Evolutionary conservation across 148 eudicot species (phyloP).

Genomic region (Nyssa sinensis): DNA sequence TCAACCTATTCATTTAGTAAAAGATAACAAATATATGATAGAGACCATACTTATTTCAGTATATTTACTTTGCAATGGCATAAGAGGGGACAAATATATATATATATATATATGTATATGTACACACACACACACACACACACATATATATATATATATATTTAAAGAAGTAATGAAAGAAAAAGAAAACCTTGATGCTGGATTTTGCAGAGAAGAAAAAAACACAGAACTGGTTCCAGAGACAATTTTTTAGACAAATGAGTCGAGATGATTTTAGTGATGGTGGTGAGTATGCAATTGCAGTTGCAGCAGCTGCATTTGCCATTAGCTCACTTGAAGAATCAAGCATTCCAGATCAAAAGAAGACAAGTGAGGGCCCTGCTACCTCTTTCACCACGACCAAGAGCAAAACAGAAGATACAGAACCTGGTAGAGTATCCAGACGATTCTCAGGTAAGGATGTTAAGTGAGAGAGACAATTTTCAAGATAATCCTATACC

Average conservation of each 20-base stretch:
- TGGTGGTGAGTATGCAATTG: constrained; percentile 48
- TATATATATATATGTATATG: no score
- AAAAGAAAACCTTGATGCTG: neutral
- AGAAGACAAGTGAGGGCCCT: constrained; percentile 18
- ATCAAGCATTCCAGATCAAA: constrained; percentile 25
- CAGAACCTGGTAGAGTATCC: constrained; percentile 33
- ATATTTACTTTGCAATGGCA: no score
- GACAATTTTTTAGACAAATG: constrained; percentile 51
- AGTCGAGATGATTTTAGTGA: constrained; percentile 31
- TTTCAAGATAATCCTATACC: neutral
- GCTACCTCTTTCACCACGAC: constrained; percentile 30
- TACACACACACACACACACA: no score
- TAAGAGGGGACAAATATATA: no score
- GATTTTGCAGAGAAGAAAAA: constrained; percentile 37
- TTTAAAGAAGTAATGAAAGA: no score
- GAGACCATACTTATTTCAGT: no score
- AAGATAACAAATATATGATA: no score
- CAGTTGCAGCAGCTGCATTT: constrained; percentile 80
- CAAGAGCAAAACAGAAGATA: constrained; percentile 30
- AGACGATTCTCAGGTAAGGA: constrained; percentile 39
- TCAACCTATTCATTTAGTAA: no score
- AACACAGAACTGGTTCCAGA: constrained; percentile 54
- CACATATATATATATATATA: no score
- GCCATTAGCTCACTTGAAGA: constrained; percentile 67
- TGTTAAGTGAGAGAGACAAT: neutral